Percentiles rank a stretch among this genome's conserved stretches.
Conservation (phyloP, 2,329 filamentous ascomycete genomes). For the Leptographium wingfieldii region DNA sequence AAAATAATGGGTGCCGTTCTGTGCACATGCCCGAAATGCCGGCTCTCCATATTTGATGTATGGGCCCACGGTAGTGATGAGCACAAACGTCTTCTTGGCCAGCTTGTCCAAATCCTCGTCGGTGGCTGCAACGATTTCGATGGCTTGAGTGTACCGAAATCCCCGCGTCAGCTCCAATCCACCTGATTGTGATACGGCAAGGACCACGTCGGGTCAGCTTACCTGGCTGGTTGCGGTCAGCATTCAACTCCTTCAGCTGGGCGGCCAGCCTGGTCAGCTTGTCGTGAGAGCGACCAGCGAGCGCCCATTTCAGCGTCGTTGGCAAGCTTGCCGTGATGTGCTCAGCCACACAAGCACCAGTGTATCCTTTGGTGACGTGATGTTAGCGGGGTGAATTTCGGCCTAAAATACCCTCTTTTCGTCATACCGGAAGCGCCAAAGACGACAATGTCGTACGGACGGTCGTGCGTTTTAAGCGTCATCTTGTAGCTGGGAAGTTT, state of each 20-base stretch:
- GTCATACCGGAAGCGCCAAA: slow-evolving; percentile 43
- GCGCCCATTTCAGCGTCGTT: slow-evolving; percentile 72
- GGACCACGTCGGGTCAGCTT: not conserved
- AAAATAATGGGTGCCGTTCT: slow-evolving; percentile 51
- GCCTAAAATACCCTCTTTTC: not conserved
- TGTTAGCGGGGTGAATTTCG: not conserved
- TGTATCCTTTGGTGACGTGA: slow-evolving; percentile 53
- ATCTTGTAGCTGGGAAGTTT: slow-evolving; percentile 2
- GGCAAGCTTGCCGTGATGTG: slow-evolving; percentile 60
- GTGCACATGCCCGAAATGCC: slow-evolving; percentile 48
- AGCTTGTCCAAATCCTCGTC: slow-evolving; percentile 33
- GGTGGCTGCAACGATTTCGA: slow-evolving; percentile 39
- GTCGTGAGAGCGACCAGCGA: slow-evolving; percentile 66
- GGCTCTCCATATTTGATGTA: slow-evolving; percentile 44
- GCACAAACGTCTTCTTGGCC: slow-evolving; percentile 40
- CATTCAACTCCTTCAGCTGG: slow-evolving; percentile 52
- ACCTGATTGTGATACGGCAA: not conserved
- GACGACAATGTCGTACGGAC: slow-evolving; percentile 44
- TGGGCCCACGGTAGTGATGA: slow-evolving; percentile 48
- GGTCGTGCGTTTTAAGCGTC: slow-evolving; percentile 25
- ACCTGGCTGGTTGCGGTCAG: slow-evolving; percentile 61
- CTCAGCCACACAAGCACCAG: slow-evolving; percentile 63
- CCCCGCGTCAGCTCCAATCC: not conserved
- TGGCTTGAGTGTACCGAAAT: slow-evolving; percentile 20
- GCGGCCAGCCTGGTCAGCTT: slow-evolving; percentile 61